Evolutionary conservation across 2,329 filamentous ascomycete genomes (phyloP).

Genomic region (Botryosphaeria dothidea): DNA sequence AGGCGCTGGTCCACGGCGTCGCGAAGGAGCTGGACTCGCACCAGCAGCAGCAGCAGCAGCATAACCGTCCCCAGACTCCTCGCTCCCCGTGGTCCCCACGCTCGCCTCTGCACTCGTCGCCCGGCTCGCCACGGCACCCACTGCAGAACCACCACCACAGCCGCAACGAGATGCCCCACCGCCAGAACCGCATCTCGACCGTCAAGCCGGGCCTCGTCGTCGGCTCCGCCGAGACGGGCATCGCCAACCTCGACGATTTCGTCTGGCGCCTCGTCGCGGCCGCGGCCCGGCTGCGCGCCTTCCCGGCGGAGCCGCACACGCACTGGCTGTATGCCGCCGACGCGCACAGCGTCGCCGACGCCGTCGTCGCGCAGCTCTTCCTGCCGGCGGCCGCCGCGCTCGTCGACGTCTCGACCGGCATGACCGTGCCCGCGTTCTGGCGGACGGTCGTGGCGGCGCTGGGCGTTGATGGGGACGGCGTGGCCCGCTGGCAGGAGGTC

Average conservation of each 20-base stretch:
- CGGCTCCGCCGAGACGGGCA: background rate
- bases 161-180: background rate
- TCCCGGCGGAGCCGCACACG: background rate
- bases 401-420: background rate
- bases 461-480: background rate
- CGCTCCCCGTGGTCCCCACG: background rate
- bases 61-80: background rate
- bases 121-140: background rate
- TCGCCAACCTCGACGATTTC: background rate
- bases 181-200: background rate
- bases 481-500: background rate
- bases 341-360: background rate
- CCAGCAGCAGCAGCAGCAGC: background rate
- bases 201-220: background rate
- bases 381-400: background rate
- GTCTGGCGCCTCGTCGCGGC: background rate
- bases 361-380: background rate
- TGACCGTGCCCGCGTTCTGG: background rate
- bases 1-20: background rate
- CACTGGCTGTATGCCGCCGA: background rate
- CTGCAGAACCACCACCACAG: background rate
- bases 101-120: background rate
- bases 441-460: background rate
- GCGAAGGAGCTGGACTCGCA: background rate
- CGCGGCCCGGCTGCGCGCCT: background rate